Evolutionary conservation across 768 basidiomycete genomes (phyloP), one percentile per base, ranked within the genome.

Genomic region (Suillus paluster): DNA sequence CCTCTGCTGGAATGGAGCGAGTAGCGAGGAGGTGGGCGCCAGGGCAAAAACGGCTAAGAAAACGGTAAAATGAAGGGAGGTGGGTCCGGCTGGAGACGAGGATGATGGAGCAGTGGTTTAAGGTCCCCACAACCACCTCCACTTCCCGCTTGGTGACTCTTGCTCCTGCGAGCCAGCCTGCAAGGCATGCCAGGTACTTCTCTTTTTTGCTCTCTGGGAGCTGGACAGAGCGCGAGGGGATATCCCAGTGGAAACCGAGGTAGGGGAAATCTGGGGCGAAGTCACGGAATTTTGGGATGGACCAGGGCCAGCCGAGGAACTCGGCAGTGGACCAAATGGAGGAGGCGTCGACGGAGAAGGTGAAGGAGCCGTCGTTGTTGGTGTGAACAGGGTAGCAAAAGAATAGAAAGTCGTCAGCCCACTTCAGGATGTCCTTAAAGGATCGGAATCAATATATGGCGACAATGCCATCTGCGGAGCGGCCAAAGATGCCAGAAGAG

Each of bases 401-500:
- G 54, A 78, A 75, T 1, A 73, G 41, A 46, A 76, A 79, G 49
- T 79, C 72, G 42, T 80, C 75, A 0, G 77, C 77, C 78, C 78
- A 80, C 30, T 77, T 78, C 4, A 70, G 54, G 4, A 73, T 41
- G 0, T 68, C 67, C 0, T 67, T 39, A 8, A 77, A 58, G 2
- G 58, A 23, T 1, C 64, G 69, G 65, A 0, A 80, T n/a, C n/a
- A n/a, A n/a, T n/a, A n/a, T n/a, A n/a, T 66, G 1, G 62, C 60
- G 7, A 73, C 60, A 9, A 75, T 67, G 2, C 72, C 71, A 63
- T 80, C 73, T 1, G 76, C 76, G 1, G 77, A 50, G 0, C 60
- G 65, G 1, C 75, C 77, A 49, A 76, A 79, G 3, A 78, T 64
- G 0, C 71, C 73, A 1, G 67, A 63, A 1, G 75, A 71, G 15